Base-by-base conservation (phyloP, 108 stramenopile species). In the Nannochloropsis salina region DNA sequence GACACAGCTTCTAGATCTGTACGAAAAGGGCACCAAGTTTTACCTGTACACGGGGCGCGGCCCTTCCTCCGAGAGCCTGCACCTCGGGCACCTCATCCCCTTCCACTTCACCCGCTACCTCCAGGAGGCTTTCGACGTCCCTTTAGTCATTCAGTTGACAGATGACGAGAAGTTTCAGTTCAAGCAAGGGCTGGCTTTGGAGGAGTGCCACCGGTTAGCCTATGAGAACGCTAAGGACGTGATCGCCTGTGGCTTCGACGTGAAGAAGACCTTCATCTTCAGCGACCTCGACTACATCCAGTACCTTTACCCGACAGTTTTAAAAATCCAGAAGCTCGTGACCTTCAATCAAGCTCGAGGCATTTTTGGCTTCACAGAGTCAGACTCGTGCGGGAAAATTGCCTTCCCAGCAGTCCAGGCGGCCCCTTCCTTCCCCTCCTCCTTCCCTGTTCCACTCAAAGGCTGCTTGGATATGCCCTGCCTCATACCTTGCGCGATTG, bases 41-140 rank as follows among this genome's bases (percentile, higher is more conserved):
- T 99, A 98, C 86, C 91, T 99, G 80, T 99, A 99, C 93, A 99
- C 99, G 3, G 99, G 99, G 9, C 93, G 99, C 43, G 99, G 99
- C 9, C 99, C 99, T 2, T 94, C 94, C 83, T 94, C 94, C 21
- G 93, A 93, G 12, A 92, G 96, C 44, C 96, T 99, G 95, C 99
- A 99, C 92, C 86, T 99, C 41, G 99, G 99, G 0, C 99, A 99
- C 91, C 91, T 98, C 88, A 91, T 99, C 21, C 97, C 99, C 42
- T 99, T 99, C 87, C 91, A 97, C 81, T 97, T 99, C 88, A 99
- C 99, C 12, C 90, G 95, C 84, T 98, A 95, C 94, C 85, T 98
- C 47, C 98, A 98, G 90, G 93, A 96, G 85, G 97, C 97, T 45
- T 98, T 99, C 83, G 91, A 95, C 43, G 95, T 94, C 86, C 99